Conservation (phyloP, 805 yeast species). For the Kluyveromyces wickerhamii region DNA sequence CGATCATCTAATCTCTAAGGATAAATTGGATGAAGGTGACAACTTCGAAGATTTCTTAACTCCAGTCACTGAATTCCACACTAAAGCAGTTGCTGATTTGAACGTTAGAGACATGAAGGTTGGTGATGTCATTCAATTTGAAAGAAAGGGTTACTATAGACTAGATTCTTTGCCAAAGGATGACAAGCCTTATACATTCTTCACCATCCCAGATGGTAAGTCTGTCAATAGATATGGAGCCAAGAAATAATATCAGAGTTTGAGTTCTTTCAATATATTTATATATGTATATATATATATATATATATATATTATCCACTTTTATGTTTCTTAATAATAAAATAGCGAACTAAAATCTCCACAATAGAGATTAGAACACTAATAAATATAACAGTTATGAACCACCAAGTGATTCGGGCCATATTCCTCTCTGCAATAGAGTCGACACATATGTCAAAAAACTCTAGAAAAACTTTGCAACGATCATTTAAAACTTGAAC, state of each 20-base stretch:
- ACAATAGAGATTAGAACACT: conserved; percentile 69
- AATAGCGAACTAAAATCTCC: conserved; percentile 57
- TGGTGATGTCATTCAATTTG: conserved; percentile 89
- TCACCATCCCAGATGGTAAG: conserved; percentile 95
- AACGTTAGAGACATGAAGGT: conserved; percentile 69
- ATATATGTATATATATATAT: no score
- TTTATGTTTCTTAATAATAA: conserved; percentile 32
- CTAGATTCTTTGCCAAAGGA: conserved; percentile 52
- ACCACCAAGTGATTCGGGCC: conserved; percentile 85
- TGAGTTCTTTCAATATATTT: no score
- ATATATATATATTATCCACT: not conserved
- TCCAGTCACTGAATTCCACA: conserved; percentile 75
- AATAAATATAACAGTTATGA: conserved; percentile 71
- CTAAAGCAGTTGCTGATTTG: conserved; percentile 69
- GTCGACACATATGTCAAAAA: conserved; percentile 87
- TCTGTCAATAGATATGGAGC: conserved; percentile 68
- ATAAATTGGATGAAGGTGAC: conserved; percentile 90
- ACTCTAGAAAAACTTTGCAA: conserved; percentile 88
- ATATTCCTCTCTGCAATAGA: conserved; percentile 90
- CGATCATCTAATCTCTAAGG: conserved; percentile 92
- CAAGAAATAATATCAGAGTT: conserved; percentile 49
- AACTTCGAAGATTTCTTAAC: conserved; percentile 88
- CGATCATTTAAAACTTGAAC: conserved; percentile 90
- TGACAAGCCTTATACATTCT: conserved; percentile 66
- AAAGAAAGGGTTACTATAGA: conserved; percentile 93